These are phyloP conservation scores for Bretschneidera sinensis DNA, from an alignment of 345 rosid genomes.

Conservation along the genomic window DNA sequence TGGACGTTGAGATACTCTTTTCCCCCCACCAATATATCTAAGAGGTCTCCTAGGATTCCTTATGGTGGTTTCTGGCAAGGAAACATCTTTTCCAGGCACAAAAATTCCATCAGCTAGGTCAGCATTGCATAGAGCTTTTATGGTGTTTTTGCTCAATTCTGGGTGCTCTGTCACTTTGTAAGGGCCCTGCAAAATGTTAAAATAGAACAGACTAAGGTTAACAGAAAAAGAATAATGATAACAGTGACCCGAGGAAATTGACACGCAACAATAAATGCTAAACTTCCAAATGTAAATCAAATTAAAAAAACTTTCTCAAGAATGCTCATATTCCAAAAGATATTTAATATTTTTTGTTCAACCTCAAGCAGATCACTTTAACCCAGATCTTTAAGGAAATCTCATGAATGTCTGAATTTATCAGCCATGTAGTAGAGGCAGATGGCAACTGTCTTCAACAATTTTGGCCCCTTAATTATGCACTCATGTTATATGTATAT, in stretches of 20 bases:
- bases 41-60: slow-evolving; percentile 63
- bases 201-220: slow-evolving; percentile 10
- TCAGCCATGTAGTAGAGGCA: no score
- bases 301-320: no score
- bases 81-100: slow-evolving; percentile 55
- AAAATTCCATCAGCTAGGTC: slow-evolving; percentile 74
- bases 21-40: slow-evolving; percentile 60
- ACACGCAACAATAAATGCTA: no score
- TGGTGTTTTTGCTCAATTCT: slow-evolving; percentile 58
- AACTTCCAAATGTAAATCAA: background rate
- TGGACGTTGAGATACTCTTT: slow-evolving; percentile 72
- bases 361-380: no score
- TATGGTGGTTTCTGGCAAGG: slow-evolving; percentile 84
- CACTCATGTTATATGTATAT: no score
- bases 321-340: no score
- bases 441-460: no score
- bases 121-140: slow-evolving; percentile 84
- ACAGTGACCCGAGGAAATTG: no score
- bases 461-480: no score
- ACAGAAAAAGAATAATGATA: background rate
- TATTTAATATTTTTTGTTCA: no score
- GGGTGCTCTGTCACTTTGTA: slow-evolving; percentile 56
- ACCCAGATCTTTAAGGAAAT: no score
- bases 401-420: no score
- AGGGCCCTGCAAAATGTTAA: slow-evolving; percentile 60